These are phyloP conservation scores for Cyclospora cayetanensis DNA, from an alignment of 169 alveolate genomes.

Conservation along the genomic window DNA sequence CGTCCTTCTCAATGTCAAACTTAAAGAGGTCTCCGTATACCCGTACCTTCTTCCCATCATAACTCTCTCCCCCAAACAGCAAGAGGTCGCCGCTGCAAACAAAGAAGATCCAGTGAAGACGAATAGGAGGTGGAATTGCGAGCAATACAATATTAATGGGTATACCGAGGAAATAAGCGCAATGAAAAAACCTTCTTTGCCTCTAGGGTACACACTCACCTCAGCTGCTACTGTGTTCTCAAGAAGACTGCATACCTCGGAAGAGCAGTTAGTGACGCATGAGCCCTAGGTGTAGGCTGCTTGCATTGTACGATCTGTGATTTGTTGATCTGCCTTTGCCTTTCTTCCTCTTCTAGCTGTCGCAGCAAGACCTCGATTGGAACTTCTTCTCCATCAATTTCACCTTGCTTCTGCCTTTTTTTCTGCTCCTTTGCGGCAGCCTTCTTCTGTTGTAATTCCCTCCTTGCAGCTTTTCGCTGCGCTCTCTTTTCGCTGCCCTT, in stretches of 20 bases:
- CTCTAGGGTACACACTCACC: too few species aligned
- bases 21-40: slow-evolving; percentile 86
- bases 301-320: slow-evolving; percentile 69
- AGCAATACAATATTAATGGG: too few species aligned
- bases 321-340: slow-evolving; percentile 54
- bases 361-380: slow-evolving; percentile 12
- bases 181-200: too few species aligned
- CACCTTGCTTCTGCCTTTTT: background rate
- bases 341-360: slow-evolving; percentile 32
- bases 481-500: slow-evolving; percentile 55
- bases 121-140: background rate
- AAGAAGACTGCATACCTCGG: slow-evolving; percentile 78
- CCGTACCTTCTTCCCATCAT: slow-evolving; percentile 84
- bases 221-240: too few species aligned
- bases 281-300: slow-evolving; percentile 83
- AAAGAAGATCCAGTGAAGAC: background rate
- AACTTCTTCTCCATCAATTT: slow-evolving; percentile 2
- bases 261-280: slow-evolving; percentile 79
- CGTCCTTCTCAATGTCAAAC: slow-evolving; percentile 84
- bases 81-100: slow-evolving; percentile 80
- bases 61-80: slow-evolving; percentile 92
- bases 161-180: background rate
- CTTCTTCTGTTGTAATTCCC: slow-evolving; percentile 50
- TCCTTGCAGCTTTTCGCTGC: slow-evolving; percentile 65
- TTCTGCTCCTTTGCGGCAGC: slow-evolving; percentile 60